phyloP scores from a whole-genome alignment of 148 eudicot genomes.

The Cornus florida region DNA sequence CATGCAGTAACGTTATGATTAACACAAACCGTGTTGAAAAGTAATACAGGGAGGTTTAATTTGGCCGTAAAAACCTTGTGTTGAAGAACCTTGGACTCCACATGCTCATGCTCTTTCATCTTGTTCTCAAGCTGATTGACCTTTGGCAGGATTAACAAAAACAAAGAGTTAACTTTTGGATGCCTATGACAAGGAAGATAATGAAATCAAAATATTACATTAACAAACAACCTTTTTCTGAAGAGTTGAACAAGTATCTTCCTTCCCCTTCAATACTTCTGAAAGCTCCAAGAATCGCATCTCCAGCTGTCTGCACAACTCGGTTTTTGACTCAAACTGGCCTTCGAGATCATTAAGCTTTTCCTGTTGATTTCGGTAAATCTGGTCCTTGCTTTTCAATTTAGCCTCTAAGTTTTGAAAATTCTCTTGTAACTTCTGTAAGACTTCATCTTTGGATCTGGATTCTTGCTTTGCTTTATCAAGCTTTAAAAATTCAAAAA shows the following conservation, averaged over 20 bases:
- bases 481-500: constrained; percentile 39
- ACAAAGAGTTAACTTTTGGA: constrained; percentile 18
- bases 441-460: constrained; percentile 65
- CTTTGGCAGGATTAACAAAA: constrained; percentile 34
- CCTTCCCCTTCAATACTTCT: constrained; percentile 61
- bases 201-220: background rate
- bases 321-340: constrained; percentile 55
- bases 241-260: constrained; percentile 58
- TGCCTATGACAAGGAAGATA: background rate
- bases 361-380: constrained; percentile 63
- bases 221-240: constrained; percentile 52
- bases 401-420: constrained; percentile 66
- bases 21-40: constrained; percentile 24
- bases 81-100: constrained; percentile 46
- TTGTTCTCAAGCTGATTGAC: constrained; percentile 65
- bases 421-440: constrained; percentile 70
- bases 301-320: constrained; percentile 50
- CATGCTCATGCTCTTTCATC: constrained; percentile 53
- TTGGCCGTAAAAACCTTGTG: constrained; percentile 39
- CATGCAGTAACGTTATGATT: background rate
- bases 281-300: constrained; percentile 61
- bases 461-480: constrained; percentile 81
- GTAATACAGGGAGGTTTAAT: background rate
- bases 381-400: constrained; percentile 73
- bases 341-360: constrained; percentile 69